These are phyloP conservation scores for Dictyostelium capitatum DNA, from an alignment of 78 protist species.

Conservation along the genomic window DNA sequence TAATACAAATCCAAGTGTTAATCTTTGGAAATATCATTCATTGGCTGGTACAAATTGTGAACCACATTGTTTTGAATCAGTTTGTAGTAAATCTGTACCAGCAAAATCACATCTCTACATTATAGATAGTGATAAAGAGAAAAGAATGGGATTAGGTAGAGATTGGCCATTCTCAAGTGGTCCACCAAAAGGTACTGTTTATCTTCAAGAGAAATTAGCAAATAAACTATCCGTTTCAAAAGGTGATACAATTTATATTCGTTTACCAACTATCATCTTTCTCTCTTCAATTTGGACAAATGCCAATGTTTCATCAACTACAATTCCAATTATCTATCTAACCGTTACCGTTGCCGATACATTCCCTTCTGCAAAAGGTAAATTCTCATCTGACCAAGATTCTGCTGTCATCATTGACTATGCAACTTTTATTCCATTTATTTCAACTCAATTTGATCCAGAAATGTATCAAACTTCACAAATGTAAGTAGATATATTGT, in stretches of 20 bases:
- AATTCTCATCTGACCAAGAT: not conserved
- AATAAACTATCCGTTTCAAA: not conserved
- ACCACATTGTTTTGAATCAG: slow-evolving; percentile 42
- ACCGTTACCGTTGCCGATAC: slow-evolving; percentile 4
- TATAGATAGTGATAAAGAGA: slow-evolving; percentile 59
- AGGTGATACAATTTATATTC: slow-evolving; percentile 37
- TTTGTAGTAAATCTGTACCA: slow-evolving; percentile 3
- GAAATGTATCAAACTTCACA: not conserved
- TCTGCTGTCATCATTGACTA: slow-evolving; percentile 28
- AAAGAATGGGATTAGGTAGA: slow-evolving; percentile 83
- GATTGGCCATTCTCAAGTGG: slow-evolving; percentile 20
- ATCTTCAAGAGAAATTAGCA: slow-evolving; percentile 25
- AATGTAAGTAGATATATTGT: not conserved
- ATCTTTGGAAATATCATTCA: slow-evolving; percentile 36
- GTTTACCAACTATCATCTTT: not conserved
- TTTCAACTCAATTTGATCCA: slow-evolving; percentile 56
- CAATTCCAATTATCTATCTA: not conserved
- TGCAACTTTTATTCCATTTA: slow-evolving; percentile 28
- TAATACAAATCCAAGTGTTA: not conserved
- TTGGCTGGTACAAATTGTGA: not conserved
- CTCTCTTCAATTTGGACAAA: slow-evolving; percentile 24
- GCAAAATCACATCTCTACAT: not conserved
- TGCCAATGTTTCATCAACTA: not conserved
- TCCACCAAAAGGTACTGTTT: slow-evolving; percentile 45
- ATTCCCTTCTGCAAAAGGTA: slow-evolving; percentile 1